Percentiles rank a stretch among this genome's conserved stretches.
phyloP scores from a whole-genome alignment of 768 basidiomycete genomes.

The Austroboletus eburneus region DNA sequence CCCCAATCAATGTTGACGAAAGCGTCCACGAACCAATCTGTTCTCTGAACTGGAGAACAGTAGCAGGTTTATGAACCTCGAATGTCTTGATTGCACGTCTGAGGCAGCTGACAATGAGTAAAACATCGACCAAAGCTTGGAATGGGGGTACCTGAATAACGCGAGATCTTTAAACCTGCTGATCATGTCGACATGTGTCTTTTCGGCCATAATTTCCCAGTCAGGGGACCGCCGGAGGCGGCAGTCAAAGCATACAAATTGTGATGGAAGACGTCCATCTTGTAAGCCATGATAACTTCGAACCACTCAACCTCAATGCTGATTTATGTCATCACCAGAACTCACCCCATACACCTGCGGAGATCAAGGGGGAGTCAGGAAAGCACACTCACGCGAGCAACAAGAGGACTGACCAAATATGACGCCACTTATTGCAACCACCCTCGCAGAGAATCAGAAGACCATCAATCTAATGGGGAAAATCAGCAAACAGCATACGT shows the following conservation, averaged over 20 bases:
- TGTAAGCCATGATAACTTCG: slow-evolving; percentile 57
- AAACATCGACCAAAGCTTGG: neutral
- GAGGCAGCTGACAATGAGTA: slow-evolving; percentile 2
- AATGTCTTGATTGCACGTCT: slow-evolving; percentile 71
- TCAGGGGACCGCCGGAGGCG: slow-evolving; percentile 60
- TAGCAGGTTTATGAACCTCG: slow-evolving; percentile 45
- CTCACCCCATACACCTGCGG: slow-evolving; percentile 39
- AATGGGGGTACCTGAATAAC: slow-evolving; percentile 52
- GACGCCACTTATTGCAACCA: slow-evolving; percentile 70
- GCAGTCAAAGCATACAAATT: slow-evolving; percentile 75
- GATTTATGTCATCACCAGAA: neutral
- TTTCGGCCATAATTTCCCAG: slow-evolving; percentile 65
- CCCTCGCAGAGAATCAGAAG: slow-evolving; percentile 62
- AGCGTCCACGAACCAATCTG: slow-evolving; percentile 47
- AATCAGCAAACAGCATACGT: neutral
- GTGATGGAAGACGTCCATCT: slow-evolving; percentile 54
- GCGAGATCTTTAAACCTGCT: slow-evolving; percentile 66
- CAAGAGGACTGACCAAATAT: slow-evolving; percentile 54
- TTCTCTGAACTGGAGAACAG: slow-evolving; percentile 51
- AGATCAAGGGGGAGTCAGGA: neutral
- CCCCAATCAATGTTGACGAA: neutral
- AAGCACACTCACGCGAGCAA: neutral
- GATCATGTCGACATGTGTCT: slow-evolving; percentile 52
- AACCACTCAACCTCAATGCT: neutral
- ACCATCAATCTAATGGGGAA: slow-evolving; percentile 47